phyloP scores from a whole-genome alignment of 1,284 basidiomycete species.

The Cutaneotrichosporon dermatis region DNA sequence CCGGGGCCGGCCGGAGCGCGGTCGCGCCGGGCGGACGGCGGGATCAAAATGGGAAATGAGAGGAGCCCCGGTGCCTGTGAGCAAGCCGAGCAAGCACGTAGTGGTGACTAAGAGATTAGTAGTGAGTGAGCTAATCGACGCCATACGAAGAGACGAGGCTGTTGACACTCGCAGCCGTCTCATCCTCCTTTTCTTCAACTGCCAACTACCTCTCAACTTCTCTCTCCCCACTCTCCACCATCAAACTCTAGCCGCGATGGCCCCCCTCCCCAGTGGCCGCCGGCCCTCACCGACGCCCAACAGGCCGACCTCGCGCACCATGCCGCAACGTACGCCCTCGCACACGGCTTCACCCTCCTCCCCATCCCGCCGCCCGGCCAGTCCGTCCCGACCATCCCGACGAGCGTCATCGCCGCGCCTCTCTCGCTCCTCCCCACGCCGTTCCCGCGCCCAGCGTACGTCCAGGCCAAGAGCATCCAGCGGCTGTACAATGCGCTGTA shows the following conservation, averaged over 20 bases:
- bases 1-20: too few species aligned
- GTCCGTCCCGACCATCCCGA: slow-evolving; percentile 52
- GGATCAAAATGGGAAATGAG: too few species aligned
- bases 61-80: too few species aligned
- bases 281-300: slow-evolving; percentile 59
- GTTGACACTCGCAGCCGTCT: too few species aligned
- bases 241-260: slow-evolving; percentile 1
- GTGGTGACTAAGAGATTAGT: too few species aligned
- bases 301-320: slow-evolving; percentile 59
- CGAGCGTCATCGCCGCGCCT: slow-evolving; percentile 80
- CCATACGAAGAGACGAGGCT: too few species aligned
- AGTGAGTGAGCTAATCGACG: too few species aligned
- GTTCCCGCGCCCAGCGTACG: slow-evolving; percentile 70
- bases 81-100: too few species aligned
- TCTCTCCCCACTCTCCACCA: too few species aligned
- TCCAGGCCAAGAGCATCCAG: slow-evolving; percentile 65
- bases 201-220: too few species aligned
- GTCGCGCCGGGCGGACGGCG: too few species aligned
- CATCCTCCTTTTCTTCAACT: too few species aligned
- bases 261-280: slow-evolving; percentile 63
- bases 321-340: slow-evolving; percentile 78
- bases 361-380: slow-evolving; percentile 49
- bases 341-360: slow-evolving; percentile 78
- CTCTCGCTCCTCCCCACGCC: slow-evolving; percentile 82
- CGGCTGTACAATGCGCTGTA: slow-evolving; percentile 80